Conservation (phyloP, 2,329 filamentous ascomycete genomes). For the Ceratocystis lukuohia region DNA sequence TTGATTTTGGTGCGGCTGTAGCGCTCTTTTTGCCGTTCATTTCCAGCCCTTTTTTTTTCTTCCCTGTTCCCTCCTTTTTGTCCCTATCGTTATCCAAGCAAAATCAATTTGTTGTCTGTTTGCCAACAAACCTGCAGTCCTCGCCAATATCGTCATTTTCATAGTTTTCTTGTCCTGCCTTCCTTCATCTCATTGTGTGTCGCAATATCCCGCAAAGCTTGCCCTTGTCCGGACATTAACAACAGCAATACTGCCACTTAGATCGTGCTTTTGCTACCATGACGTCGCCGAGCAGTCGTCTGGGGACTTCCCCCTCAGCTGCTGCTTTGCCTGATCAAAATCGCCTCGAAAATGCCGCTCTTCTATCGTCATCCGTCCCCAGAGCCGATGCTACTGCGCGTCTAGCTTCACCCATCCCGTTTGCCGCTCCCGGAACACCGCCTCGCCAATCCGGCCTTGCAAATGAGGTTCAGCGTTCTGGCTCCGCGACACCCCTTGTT, state of each 20-base stretch:
- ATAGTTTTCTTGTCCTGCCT: neutral
- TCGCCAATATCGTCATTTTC: neutral
- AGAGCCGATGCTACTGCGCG: slow-evolving; percentile 34
- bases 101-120: slow-evolving; percentile 1
- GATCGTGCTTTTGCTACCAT: slow-evolving; percentile 4
- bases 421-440: slow-evolving; percentile 33
- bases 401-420: slow-evolving; percentile 42
- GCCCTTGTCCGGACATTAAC: neutral
- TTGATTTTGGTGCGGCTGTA: slow-evolving; percentile 1
- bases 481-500: slow-evolving; percentile 30
- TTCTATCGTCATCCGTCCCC: slow-evolving; percentile 16
- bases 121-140: neutral
- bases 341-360: slow-evolving; percentile 6
- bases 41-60: slow-evolving; percentile 4
- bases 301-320: slow-evolving; percentile 10
- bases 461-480: slow-evolving; percentile 26
- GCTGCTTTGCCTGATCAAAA: slow-evolving; percentile 1
- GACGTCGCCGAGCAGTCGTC: slow-evolving; percentile 12
- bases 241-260: neutral
- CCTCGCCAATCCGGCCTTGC: slow-evolving; percentile 28
- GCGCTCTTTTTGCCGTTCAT: neutral
- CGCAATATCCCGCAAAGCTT: neutral
- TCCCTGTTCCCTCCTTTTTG: neutral
- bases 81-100: neutral
- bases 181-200: neutral